Evolutionary conservation across 1,284 basidiomycete species (phyloP).

Genomic region (Irpex sp.): DNA sequence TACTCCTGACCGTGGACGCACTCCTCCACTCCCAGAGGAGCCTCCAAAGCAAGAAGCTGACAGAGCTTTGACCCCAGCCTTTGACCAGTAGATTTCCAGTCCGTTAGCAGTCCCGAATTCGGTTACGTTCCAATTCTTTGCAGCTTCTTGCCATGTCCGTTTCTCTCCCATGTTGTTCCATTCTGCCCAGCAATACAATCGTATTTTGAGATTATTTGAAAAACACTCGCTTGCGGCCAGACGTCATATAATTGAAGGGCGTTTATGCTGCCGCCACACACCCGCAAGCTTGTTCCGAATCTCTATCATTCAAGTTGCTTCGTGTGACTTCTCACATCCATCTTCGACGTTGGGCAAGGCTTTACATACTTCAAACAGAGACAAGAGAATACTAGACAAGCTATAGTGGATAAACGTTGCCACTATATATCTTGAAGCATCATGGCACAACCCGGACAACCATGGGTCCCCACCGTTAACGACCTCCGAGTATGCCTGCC

Average conservation of each 20-base stretch:
- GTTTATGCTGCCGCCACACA: neutral
- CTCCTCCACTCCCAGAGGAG: conserved; percentile 40
- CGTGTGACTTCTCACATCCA: too few relatives aligned
- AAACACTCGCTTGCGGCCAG: neutral
- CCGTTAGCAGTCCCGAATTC: neutral
- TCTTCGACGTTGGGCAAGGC: too few relatives aligned
- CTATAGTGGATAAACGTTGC: too few relatives aligned
- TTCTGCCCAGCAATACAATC: neutral
- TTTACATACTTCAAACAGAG: too few relatives aligned
- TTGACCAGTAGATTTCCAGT: conserved; percentile 13
- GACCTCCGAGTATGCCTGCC: conserved; percentile 39
- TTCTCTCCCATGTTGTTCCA: neutral
- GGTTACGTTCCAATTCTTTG: neutral
- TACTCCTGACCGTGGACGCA: conserved; percentile 45
- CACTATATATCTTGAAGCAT: neutral
- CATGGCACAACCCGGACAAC: conserved; percentile 8
- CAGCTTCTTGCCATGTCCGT: neutral
- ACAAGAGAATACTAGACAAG: too few relatives aligned
- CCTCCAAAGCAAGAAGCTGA: conserved; percentile 45
- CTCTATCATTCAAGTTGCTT: too few relatives aligned
- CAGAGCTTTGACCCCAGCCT: conserved; percentile 46
- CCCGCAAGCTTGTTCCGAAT: neutral
- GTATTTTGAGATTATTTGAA: neutral
- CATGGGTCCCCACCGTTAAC: conserved; percentile 28
- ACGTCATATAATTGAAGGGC: neutral